phyloP scores from a whole-genome alignment of 257 asterid species.

The Vinca minor region DNA sequence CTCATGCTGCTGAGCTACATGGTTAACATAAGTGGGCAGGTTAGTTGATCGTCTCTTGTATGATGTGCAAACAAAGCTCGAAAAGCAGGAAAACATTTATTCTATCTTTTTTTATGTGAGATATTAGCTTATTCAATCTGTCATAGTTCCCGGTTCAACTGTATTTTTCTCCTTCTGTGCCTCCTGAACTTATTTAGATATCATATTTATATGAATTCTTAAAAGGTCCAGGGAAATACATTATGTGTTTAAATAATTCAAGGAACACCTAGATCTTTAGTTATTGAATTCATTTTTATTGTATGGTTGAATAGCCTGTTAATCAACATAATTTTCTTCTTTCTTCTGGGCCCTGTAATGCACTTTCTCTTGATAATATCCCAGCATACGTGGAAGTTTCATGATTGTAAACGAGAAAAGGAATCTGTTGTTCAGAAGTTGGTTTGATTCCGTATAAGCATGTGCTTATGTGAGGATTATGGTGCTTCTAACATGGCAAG shows the following conservation, averaged over 20 bases:
- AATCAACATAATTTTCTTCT: neutral
- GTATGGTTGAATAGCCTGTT: neutral
- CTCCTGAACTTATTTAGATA: conserved; percentile 1
- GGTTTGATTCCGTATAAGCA: neutral
- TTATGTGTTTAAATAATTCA: neutral
- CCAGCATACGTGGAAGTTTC: neutral
- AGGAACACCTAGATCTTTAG: neutral
- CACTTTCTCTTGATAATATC: neutral
- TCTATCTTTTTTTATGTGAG: neutral
- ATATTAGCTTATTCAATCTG: conserved; percentile 1
- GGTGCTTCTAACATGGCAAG: neutral
- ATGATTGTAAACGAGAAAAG: neutral
- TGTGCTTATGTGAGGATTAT: neutral
- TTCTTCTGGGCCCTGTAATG: neutral
- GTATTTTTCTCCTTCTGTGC: neutral
- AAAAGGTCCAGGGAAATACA: neutral
- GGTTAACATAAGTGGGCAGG: conserved; percentile 88
- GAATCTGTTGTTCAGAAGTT: neutral
- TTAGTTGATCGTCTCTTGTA: conserved; percentile 28
- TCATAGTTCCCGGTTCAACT: neutral
- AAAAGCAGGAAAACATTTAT: neutral
- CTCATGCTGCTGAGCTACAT: conserved; percentile 79
- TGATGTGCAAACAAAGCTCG: neutral
- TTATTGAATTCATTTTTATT: neutral
- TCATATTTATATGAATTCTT: neutral